Conservation (phyloP, 1,284 basidiomycete genomes). For the Cryptococcus hybrid region DNA sequence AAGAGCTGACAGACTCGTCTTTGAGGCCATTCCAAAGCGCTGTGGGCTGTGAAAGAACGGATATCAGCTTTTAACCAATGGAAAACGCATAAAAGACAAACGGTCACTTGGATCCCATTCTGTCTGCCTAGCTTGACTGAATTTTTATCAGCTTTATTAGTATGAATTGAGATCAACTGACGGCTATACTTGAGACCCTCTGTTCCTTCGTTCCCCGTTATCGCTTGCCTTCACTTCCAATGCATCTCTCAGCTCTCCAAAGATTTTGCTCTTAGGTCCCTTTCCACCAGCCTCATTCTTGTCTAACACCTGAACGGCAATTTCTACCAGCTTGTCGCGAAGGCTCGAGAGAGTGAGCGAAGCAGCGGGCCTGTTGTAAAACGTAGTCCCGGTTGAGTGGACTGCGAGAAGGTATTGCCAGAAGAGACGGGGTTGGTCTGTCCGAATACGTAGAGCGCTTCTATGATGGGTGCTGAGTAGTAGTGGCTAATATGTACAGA, state of each 20-base stretch:
- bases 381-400: conserved; percentile 71
- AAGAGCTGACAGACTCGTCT: conserved; percentile 73
- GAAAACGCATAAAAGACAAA: conserved; percentile 13
- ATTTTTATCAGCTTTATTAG: no score
- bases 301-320: conserved; percentile 45
- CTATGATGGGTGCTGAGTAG: conserved; percentile 70
- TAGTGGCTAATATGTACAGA: conserved; percentile 58
- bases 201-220: conserved; percentile 54
- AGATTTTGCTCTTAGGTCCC: conserved; percentile 33
- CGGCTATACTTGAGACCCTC: conserved; percentile 22
- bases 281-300: conserved; percentile 16
- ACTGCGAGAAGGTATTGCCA: conserved; percentile 73
- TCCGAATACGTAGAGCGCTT: conserved; percentile 75
- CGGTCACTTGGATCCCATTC: conserved; percentile 86
- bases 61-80: neutral
- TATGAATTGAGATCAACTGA: conserved; percentile 12
- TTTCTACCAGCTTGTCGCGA: conserved; percentile 65
- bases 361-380: conserved; percentile 65
- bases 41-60: conserved; percentile 57
- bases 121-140: conserved; percentile 79
- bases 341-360: conserved; percentile 68
- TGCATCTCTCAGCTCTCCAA: conserved; percentile 34
- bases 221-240: conserved; percentile 29
- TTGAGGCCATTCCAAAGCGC: conserved; percentile 82
- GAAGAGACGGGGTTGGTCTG: conserved; percentile 67